Conservation (phyloP, 805 yeast species). For the Cyberlindnera maclurae region DNA sequence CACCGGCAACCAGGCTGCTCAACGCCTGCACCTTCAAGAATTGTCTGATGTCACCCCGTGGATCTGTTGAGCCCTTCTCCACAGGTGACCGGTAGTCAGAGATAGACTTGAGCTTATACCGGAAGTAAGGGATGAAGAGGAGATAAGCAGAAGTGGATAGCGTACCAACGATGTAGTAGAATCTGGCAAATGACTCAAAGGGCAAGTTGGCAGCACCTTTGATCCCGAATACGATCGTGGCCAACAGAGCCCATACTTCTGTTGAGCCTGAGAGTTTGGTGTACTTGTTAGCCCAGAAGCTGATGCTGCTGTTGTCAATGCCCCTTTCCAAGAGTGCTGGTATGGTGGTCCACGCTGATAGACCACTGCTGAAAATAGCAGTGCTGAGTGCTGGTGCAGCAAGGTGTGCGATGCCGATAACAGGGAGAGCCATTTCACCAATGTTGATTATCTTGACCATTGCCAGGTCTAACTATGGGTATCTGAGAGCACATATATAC, state of each 20-base stretch:
- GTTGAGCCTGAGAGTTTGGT: constrained; percentile 6
- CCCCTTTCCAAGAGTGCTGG: constrained; percentile 13
- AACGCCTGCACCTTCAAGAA: constrained; percentile 10
- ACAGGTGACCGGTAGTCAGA: constrained; percentile 2
- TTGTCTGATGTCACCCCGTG: constrained; percentile 10
- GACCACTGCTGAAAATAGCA: constrained; percentile 10
- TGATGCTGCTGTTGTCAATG: constrained; percentile 8
- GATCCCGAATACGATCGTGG: constrained; percentile 12
- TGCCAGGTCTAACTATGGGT: no score
- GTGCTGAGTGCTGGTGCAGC: constrained; percentile 15
- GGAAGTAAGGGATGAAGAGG: constrained; percentile 13
- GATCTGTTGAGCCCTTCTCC: constrained; percentile 6
- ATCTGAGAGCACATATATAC: no score
- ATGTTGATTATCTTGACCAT: no score
- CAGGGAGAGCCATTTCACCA: not conserved
- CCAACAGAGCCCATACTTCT: constrained; percentile 6
- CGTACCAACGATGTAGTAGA: constrained; percentile 15
- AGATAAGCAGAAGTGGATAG: constrained; percentile 9
- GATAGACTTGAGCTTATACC: constrained; percentile 10
- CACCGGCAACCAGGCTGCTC: constrained; percentile 11
- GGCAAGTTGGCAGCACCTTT: constrained; percentile 10
- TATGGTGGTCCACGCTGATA: constrained; percentile 13
- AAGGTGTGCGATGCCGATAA: constrained; percentile 12
- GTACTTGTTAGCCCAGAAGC: constrained; percentile 13
- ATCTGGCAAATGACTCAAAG: constrained; percentile 11